Evolutionary conservation across 1,139 yeast genomes (phyloP).

Genomic region (Yamadazyma songkhlaensis): DNA sequence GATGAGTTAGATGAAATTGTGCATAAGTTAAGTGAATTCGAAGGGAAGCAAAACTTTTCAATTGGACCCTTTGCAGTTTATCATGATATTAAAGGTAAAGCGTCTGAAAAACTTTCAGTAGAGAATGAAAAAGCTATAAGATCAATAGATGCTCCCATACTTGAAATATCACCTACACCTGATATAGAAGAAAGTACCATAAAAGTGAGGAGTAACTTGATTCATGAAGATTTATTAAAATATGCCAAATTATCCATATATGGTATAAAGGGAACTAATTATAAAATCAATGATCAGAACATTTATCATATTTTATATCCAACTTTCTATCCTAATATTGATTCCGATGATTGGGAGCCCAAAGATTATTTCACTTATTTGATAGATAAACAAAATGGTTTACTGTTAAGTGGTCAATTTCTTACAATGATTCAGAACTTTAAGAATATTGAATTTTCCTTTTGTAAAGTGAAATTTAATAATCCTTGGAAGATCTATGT

Average conservation of each 20-base stretch:
- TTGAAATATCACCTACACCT: neutral
- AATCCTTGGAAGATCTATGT: constrained; percentile 32
- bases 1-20: constrained; percentile 25
- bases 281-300: constrained; percentile 40
- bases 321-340: constrained; percentile 44
- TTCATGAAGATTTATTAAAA: constrained; percentile 34
- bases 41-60: constrained; percentile 5
- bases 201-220: constrained; percentile 18
- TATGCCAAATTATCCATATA: constrained; percentile 40
- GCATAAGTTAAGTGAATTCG: constrained; percentile 29
- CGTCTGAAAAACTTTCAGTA: neutral
- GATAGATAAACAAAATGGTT: constrained; percentile 11
- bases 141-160: neutral
- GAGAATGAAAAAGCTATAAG: neutral
- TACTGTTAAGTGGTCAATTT: neutral
- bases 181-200: neutral
- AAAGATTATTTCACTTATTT: constrained; percentile 19
- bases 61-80: constrained; percentile 34
- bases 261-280: constrained; percentile 43
- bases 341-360: constrained; percentile 43
- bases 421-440: constrained; percentile 18
- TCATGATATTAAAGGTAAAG: neutral
- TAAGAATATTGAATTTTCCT: constrained; percentile 16
- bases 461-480: constrained; percentile 22
- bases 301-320: constrained; percentile 48